A percentile compares a stretch with the other conserved stretches of the same genome.
Conservation (phyloP, 306 rosid species). For the Carpinus viminea region DNA sequence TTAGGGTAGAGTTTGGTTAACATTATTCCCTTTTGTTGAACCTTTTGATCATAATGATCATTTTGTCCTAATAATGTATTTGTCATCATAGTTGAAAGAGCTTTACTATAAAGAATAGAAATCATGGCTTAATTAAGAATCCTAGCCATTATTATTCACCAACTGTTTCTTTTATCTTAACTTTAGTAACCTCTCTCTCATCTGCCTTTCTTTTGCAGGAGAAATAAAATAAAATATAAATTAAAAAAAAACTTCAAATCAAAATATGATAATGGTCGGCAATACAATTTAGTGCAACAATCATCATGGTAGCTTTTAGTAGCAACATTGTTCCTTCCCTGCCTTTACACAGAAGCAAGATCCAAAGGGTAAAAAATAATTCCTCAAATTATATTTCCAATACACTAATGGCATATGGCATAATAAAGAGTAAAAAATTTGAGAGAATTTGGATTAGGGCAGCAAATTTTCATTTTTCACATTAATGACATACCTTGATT, state of each 20-base stretch:
- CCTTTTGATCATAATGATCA: conserved; percentile 1
- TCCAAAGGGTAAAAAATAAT: neutral
- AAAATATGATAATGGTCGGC: neutral
- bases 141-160: neutral
- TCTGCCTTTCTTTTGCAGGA: neutral
- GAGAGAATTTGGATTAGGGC: too few species aligned
- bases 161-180: neutral
- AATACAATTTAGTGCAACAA: neutral
- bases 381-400: neutral
- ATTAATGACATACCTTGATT: too few species aligned
- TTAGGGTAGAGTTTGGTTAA: neutral
- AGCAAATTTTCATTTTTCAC: too few species aligned
- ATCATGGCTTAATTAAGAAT: conserved; percentile 11
- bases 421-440: too few species aligned
- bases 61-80: conserved; percentile 1
- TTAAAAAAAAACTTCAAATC: too few species aligned
- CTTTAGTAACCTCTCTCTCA: neutral
- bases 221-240: too few species aligned
- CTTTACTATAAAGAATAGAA: neutral
- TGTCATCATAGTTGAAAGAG: neutral
- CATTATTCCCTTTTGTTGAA: neutral
- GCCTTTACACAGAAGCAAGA: neutral
- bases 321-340: neutral
- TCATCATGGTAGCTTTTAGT: neutral
- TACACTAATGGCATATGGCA: too few species aligned